These are phyloP conservation scores for Candida tallmaniae DNA, from an alignment of 805 yeast genomes.

Conservation along the genomic window DNA sequence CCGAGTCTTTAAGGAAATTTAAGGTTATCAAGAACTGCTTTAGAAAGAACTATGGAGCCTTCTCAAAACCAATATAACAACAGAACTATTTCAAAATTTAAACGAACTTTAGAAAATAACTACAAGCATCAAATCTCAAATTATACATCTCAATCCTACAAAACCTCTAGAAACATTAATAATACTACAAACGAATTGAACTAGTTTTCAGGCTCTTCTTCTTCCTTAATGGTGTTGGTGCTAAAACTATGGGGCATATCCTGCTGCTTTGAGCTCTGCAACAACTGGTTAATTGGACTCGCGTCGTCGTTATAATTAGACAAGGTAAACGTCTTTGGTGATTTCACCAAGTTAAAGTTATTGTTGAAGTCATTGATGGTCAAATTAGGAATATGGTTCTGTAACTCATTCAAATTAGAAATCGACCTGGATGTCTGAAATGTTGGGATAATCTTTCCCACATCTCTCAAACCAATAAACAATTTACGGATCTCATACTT, in stretches of 20 bases:
- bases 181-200: background rate
- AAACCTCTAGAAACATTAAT: no score
- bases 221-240: conserved; percentile 36
- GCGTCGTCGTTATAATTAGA: conserved; percentile 31
- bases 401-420: conserved; percentile 14
- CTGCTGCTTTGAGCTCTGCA: conserved; percentile 15
- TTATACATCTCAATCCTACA: no score
- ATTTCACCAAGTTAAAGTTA: conserved; percentile 27
- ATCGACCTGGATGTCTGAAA: conserved; percentile 26
- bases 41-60: no score
- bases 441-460: conserved; percentile 31
- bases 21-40: no score
- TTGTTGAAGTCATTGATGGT: conserved; percentile 14
- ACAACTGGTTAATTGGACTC: conserved; percentile 34
- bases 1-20: no score
- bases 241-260: conserved; percentile 28
- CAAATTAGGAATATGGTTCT: conserved; percentile 11
- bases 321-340: conserved; percentile 39
- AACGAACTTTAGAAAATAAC: no score
- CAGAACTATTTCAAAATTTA: no score
- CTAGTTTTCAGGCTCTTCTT: conserved; percentile 17
- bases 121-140: no score
- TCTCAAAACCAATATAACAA: no score
- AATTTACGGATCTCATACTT: conserved; percentile 29
- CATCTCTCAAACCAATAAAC: conserved; percentile 26